Percentiles rank a stretch among this genome's conserved stretches.
Conservation (phyloP, 2,329 filamentous ascomycete genomes). For the Neocatenulostroma microsporum region DNA sequence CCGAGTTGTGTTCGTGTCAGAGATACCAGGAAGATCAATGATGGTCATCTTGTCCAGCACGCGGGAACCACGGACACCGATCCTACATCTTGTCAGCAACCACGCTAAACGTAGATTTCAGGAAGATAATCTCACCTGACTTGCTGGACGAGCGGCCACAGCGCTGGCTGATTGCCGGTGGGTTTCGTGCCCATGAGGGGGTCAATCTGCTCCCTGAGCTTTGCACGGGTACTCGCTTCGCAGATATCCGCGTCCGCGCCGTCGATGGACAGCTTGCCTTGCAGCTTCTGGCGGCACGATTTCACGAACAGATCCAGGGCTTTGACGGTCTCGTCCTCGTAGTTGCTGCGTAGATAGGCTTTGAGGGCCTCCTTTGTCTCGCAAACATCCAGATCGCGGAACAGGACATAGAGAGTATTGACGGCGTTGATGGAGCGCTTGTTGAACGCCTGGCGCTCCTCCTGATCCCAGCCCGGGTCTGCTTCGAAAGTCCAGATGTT, state of each 20-base stretch:
- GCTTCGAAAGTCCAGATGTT: constrained; percentile 9
- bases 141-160: constrained; percentile 21
- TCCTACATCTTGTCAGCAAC: too few species aligned
- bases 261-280: constrained; percentile 1
- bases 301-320: neutral
- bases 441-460: constrained; percentile 5
- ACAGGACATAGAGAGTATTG: constrained; percentile 12
- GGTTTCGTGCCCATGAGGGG: constrained; percentile 10
- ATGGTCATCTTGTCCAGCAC: constrained; percentile 17
- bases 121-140: constrained; percentile 9
- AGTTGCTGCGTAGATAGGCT: neutral
- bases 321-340: neutral
- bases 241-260: constrained; percentile 6
- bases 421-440: constrained; percentile 8
- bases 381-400: constrained; percentile 9
- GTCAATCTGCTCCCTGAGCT: constrained; percentile 12
- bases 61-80: constrained; percentile 15
- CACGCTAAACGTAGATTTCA: neutral
- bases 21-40: constrained; percentile 22
- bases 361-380: constrained; percentile 1
- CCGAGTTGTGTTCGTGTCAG: constrained; percentile 18
- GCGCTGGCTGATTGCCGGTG: constrained; percentile 5
- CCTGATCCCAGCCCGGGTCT: constrained; percentile 13
- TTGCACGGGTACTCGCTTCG: constrained; percentile 9
- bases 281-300: neutral